Conservation (phyloP, 2,329 filamentous ascomycete genomes). For the Ceratocystis diversiconidia region DNA sequence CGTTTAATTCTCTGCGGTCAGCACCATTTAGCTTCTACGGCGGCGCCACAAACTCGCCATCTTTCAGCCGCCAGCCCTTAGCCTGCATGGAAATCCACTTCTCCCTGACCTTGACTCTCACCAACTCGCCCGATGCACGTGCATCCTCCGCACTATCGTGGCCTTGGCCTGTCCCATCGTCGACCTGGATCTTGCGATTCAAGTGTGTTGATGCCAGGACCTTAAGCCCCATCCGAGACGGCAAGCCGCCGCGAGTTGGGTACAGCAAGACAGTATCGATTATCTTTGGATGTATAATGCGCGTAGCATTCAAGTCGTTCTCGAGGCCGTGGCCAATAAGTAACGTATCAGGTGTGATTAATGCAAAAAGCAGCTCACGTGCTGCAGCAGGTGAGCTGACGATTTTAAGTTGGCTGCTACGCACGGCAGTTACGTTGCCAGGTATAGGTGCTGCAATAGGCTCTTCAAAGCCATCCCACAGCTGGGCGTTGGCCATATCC, state of each 20-base stretch:
- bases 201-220: conserved; percentile 56
- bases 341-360: conserved; percentile 63
- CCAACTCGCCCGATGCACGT: conserved; percentile 72
- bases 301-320: conserved; percentile 78
- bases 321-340: conserved; percentile 88
- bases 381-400: conserved; percentile 63
- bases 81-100: conserved; percentile 54
- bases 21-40: neutral
- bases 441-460: conserved; percentile 21
- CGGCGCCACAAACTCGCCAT: conserved; percentile 34
- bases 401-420: conserved; percentile 43
- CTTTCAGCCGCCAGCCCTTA: conserved; percentile 51
- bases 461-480: conserved; percentile 32
- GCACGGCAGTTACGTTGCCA: conserved; percentile 23
- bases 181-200: conserved; percentile 64
- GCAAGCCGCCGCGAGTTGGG: conserved; percentile 63
- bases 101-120: conserved; percentile 53
- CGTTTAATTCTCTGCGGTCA: neutral
- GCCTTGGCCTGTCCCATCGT: conserved; percentile 30
- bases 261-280: conserved; percentile 78
- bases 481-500: conserved; percentile 55
- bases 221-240: conserved; percentile 65
- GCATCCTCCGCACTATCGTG: conserved; percentile 93
- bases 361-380: conserved; percentile 59
- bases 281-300: conserved; percentile 71